A percentile compares a stretch with the other conserved stretches of the same genome.
phyloP scores from a whole-genome alignment of 73 alveolate genomes.

The Breviolum minutum region DNA sequence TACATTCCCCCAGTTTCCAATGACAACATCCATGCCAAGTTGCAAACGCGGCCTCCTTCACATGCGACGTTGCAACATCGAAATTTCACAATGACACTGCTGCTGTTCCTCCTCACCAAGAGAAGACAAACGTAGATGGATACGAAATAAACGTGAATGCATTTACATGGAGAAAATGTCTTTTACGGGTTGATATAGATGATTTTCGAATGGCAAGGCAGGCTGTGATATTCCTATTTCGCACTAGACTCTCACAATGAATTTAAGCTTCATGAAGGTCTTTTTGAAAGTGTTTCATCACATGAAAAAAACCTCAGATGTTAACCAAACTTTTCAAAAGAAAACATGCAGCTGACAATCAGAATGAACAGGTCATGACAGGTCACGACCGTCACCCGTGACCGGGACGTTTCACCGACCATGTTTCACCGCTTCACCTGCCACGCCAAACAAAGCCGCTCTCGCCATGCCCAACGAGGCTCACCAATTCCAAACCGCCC shows the following conservation, averaged over 20 bases:
- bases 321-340: too few species aligned
- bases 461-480: conserved; percentile 26
- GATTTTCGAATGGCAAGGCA: not conserved
- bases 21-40: not conserved
- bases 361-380: not conserved
- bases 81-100: conserved; percentile 7
- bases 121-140: not conserved
- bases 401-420: not conserved
- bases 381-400: not conserved
- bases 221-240: too few species aligned
- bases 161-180: too few species aligned
- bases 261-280: too few species aligned
- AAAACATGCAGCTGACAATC: too few species aligned
- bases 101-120: not conserved
- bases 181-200: not conserved
- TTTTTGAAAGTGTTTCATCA: too few species aligned
- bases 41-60: conserved; percentile 2
- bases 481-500: not conserved
- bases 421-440: not conserved
- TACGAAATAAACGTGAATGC: too few species aligned
- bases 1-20: too few species aligned
- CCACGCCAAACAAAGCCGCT: conserved; percentile 44
- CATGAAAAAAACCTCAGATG: too few species aligned
- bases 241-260: too few species aligned
- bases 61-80: conserved; percentile 5